Percentiles rank a stretch among this genome's conserved stretches.
These are phyloP conservation scores for Dictyostelium brefeldianum DNA, from an alignment of 78 protist species.

Conservation along the genomic window DNA sequence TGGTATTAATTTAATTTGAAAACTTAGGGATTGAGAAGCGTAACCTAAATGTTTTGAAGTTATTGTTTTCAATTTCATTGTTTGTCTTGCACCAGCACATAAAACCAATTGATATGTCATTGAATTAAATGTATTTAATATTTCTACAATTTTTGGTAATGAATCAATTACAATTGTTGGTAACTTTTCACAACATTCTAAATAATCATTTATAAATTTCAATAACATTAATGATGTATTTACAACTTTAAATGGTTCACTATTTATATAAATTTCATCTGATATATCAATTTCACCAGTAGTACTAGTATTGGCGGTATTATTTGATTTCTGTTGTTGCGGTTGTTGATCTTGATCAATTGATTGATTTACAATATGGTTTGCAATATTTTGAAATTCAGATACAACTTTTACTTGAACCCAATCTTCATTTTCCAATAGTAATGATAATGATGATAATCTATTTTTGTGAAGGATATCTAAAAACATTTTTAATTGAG, in stretches of 20 bases:
- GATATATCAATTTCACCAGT: background rate
- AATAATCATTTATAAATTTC: slow-evolving; percentile 71
- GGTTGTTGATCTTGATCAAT: background rate
- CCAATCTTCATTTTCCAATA: slow-evolving; percentile 78
- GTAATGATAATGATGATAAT: slow-evolving; percentile 23
- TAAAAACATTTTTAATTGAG: slow-evolving; percentile 40
- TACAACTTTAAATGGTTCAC: slow-evolving; percentile 59
- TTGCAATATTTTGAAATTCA: slow-evolving; percentile 54
- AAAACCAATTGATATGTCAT: slow-evolving; percentile 71
- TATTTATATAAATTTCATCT: slow-evolving; percentile 39
- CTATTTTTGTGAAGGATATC: slow-evolving; percentile 58
- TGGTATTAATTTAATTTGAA: slow-evolving; percentile 63
- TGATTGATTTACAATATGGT: slow-evolving; percentile 28
- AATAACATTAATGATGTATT: slow-evolving; percentile 72
- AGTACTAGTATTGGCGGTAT: background rate
- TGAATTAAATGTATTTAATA: slow-evolving; percentile 56
- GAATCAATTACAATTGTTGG: slow-evolving; percentile 50
- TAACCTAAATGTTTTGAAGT: slow-evolving; percentile 77
- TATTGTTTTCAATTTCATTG: slow-evolving; percentile 67
- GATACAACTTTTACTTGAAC: slow-evolving; percentile 47
- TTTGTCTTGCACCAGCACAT: slow-evolving; percentile 81
- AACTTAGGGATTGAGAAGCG: slow-evolving; percentile 67
- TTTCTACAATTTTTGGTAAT: slow-evolving; percentile 50
- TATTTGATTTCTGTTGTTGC: background rate
- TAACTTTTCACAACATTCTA: slow-evolving; percentile 27